Evolutionary conservation across 108 stramenopile species (phyloP).

Genomic region (Mediolabrus comicus): DNA sequence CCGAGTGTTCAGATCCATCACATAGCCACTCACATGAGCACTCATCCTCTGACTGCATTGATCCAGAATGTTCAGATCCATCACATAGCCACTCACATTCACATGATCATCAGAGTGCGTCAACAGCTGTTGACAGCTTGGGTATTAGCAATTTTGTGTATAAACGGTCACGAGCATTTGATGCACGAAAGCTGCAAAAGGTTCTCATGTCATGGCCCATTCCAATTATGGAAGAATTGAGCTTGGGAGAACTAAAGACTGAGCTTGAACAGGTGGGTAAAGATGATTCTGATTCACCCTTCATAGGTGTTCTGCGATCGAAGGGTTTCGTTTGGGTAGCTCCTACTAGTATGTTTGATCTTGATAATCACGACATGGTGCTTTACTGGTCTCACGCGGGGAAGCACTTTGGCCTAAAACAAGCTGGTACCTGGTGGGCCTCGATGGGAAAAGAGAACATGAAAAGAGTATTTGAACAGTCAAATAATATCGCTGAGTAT

Average conservation of each 20-base stretch:
- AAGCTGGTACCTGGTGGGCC: constrained; percentile 91
- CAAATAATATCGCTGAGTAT: constrained; percentile 51
- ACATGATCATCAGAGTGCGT: constrained; percentile 33
- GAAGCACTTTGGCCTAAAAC: constrained; percentile 74
- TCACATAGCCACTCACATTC: constrained; percentile 52
- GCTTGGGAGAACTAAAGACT: constrained; percentile 38
- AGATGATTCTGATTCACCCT: constrained; percentile 10
- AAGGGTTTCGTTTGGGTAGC: constrained; percentile 96
- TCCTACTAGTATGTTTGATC: constrained; percentile 51
- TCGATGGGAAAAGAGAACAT: constrained; percentile 61
- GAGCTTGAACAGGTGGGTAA: constrained; percentile 23
- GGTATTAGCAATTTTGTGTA: constrained; percentile 91
- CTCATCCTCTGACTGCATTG: constrained; percentile 27
- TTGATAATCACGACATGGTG: constrained; percentile 65
- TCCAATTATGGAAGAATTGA: constrained; percentile 74
- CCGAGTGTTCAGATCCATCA: constrained; percentile 10
- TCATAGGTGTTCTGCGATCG: constrained; percentile 74
- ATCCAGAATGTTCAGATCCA: constrained; percentile 46
- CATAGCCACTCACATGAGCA: constrained; percentile 26
- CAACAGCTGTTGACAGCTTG: constrained; percentile 59
- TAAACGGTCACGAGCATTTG: constrained; percentile 76
- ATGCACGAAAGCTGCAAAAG: constrained; percentile 46
- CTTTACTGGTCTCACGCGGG: constrained; percentile 94
- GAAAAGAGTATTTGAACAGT: constrained; percentile 43
- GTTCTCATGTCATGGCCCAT: constrained; percentile 72